Evolutionary conservation across 768 basidiomycete species (phyloP).

Genomic region (Brasilioporus rufonigricans): DNA sequence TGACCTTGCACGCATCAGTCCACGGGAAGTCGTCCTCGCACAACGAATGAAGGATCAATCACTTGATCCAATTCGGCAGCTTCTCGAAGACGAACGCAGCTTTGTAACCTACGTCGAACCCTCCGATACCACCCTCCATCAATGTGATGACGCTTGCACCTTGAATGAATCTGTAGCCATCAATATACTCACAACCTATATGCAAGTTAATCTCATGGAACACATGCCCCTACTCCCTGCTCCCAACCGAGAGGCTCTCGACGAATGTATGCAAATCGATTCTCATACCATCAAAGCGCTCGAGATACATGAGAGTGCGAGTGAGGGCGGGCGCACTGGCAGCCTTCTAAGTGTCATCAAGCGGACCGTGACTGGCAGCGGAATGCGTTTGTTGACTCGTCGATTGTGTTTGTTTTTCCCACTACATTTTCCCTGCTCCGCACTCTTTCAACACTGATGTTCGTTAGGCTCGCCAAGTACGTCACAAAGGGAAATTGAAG

Average conservation of each 20-base stretch:
- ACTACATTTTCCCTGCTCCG: not conserved
- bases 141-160: constrained; percentile 16
- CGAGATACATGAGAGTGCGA: constrained; percentile 73
- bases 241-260: constrained; percentile 54
- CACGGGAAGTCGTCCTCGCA: constrained; percentile 78
- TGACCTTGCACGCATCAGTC: constrained; percentile 76
- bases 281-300: constrained; percentile 86
- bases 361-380: constrained; percentile 74
- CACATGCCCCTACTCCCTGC: constrained; percentile 65
- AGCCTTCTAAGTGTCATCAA: constrained; percentile 74
- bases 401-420: constrained; percentile 64
- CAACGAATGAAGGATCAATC: constrained; percentile 34
- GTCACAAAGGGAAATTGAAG: constrained; percentile 65
- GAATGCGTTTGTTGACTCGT: constrained; percentile 68
- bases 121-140: not conserved
- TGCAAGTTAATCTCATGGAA: constrained; percentile 69
- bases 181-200: constrained; percentile 58
- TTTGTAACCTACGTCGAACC: constrained; percentile 49
- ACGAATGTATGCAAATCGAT: constrained; percentile 83
- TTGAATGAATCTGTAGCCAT: constrained; percentile 55
- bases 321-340: constrained; percentile 71
- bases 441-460: constrained; percentile 15
- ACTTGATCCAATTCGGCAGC: constrained; percentile 46
- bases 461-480: constrained; percentile 79
- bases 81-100: constrained; percentile 52